Evolutionary conservation across 495 filamentous ascomycete species (phyloP), one percentile per base, ranked within the genome.

Genomic region (Aspergillus diversus): DNA sequence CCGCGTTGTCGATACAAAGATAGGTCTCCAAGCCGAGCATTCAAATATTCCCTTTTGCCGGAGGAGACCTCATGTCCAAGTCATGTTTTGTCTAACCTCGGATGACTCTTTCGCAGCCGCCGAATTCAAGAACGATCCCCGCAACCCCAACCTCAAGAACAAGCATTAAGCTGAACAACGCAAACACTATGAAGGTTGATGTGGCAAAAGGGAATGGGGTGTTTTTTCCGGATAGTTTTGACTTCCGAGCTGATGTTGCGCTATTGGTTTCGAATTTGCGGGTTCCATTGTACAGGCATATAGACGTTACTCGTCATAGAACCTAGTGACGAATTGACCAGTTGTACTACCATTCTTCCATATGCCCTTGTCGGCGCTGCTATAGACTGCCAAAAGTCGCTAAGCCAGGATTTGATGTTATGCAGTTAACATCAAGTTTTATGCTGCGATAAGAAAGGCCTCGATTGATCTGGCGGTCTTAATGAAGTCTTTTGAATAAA

Each of bases 101-200:
- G 27, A 57, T 56, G 13, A 55, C 57, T 27, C 21, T 60, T 55
- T 55, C 57, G 55, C 71, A 98, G 94, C 86, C 80, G 91, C 89
- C 62, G 90, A 98, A 76, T 97, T 84, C 87, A 93, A 91, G 87
- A 94, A 95, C 83, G 94, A 98, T 81, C 93, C 94, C 65, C 86
- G 94, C 74, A 97, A 97, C 85, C 90, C 89, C 69, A 81, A 85
- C 73, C 77, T 80, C 43, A 89, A 89, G 84, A 82, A 84, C 50
- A 72, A 71, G 66, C 76, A 78, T 72, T 81, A 80, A 72, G 69
- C 65, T 42, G 33, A 54, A 31, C 50, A 27, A 50, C n/a, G 35
- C 0, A 17, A 47, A 49, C 15, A 35, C 33, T 48, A 53, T 57
- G 57, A 21, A 37, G n/a, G 55, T 57, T 53, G 51, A 59, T 55